phyloP scores from a whole-genome alignment of 768 basidiomycete species.

The Xerocomellus chrysenteron region DNA sequence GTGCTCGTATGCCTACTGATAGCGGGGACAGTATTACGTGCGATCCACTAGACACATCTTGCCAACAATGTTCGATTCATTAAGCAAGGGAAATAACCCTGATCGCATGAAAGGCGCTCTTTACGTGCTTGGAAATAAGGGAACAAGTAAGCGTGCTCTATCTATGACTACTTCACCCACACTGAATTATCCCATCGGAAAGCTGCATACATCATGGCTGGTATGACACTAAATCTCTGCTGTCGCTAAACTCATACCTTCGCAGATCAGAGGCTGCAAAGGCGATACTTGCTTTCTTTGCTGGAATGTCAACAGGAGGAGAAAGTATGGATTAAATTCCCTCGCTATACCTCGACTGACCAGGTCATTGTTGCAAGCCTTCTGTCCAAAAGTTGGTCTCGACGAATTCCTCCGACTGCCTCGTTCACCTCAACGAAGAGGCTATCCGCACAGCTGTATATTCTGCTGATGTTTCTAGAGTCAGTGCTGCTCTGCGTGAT shows the following conservation, averaged over 20 bases:
- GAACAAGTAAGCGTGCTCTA: slow-evolving; percentile 47
- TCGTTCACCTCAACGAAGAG: slow-evolving; percentile 62
- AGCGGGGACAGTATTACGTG: slow-evolving; percentile 54
- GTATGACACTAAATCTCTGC: slow-evolving; percentile 37
- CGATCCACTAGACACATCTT: slow-evolving; percentile 68
- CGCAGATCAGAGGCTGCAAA: slow-evolving; percentile 56
- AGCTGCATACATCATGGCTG: slow-evolving; percentile 70
- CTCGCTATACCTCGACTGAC: slow-evolving; percentile 45
- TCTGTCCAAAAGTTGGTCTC: slow-evolving; percentile 26
- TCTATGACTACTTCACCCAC: neutral
- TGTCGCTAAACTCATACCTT: slow-evolving; percentile 9
- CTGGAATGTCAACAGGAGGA: slow-evolving; percentile 83
- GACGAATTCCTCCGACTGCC: slow-evolving; percentile 59
- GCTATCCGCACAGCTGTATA: slow-evolving; percentile 63
- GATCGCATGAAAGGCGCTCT: slow-evolving; percentile 96
- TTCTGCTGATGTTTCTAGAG: slow-evolving; percentile 44
- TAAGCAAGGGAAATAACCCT: slow-evolving; percentile 76
- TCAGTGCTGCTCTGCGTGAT: slow-evolving; percentile 47
- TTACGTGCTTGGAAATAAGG: slow-evolving; percentile 75
- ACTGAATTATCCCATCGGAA: slow-evolving; percentile 10
- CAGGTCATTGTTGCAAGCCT: slow-evolving; percentile 31
- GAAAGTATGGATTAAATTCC: slow-evolving; percentile 49
- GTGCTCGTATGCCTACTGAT: slow-evolving; percentile 7
- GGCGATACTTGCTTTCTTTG: slow-evolving; percentile 58
- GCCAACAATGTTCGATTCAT: slow-evolving; percentile 57